phyloP scores from a whole-genome alignment of 2,329 filamentous ascomycete genomes.

The Orbilia ellipsospora region DNA sequence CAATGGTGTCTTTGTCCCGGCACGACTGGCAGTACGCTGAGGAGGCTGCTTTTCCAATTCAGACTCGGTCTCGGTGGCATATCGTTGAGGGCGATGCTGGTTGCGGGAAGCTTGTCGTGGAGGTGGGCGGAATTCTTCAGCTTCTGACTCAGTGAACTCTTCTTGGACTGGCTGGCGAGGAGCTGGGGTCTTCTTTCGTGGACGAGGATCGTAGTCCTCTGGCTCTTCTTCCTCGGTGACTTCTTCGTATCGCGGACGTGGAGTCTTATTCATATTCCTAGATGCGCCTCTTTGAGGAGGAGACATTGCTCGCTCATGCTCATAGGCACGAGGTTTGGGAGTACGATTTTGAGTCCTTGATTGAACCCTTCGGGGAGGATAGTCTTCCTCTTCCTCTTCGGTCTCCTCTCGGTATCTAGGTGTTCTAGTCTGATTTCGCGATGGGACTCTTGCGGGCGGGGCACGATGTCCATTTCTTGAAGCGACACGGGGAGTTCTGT shows the following conservation, averaged over 20 bases:
- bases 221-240: conserved; percentile 48
- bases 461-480: conserved; percentile 47
- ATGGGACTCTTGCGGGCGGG: conserved; percentile 42
- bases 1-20: conserved; percentile 39
- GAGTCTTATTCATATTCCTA: conserved; percentile 47
- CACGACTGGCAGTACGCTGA: conserved; percentile 41
- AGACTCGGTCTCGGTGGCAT: conserved; percentile 44
- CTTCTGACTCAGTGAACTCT: conserved; percentile 49
- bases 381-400: conserved; percentile 42
- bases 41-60: conserved; percentile 29
- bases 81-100: conserved; percentile 33
- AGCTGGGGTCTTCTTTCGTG: conserved; percentile 34
- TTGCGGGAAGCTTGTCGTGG: conserved; percentile 47
- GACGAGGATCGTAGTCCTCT: conserved; percentile 29
- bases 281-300: conserved; percentile 47
- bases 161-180: conserved; percentile 43
- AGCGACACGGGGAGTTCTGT: conserved; percentile 46
- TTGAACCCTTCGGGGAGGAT: conserved; percentile 39
- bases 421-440: conserved; percentile 40
- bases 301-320: conserved; percentile 46
- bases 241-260: conserved; percentile 46
- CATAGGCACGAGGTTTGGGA: conserved; percentile 45
- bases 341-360: conserved; percentile 50
- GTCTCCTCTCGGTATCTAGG: conserved; percentile 42
- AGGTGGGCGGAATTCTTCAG: conserved; percentile 46